Conservation (phyloP, 352 stramenopile species). For the Pythium pyrilobum region DNA sequence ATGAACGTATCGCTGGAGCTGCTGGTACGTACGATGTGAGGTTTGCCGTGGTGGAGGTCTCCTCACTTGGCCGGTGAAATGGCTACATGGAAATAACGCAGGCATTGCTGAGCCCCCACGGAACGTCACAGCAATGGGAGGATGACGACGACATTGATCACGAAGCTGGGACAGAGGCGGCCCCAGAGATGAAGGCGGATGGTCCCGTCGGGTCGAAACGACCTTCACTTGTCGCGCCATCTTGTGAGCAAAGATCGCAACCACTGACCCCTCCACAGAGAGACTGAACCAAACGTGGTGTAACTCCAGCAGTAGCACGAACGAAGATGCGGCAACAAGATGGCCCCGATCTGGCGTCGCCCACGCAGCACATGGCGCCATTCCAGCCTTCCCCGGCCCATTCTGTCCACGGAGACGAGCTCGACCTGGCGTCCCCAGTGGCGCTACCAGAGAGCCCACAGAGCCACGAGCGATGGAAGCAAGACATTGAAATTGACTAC, state of each 20-base stretch:
- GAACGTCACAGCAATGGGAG: conserved; percentile 46
- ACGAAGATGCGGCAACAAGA: not conserved
- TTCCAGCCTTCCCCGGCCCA: conserved; percentile 35
- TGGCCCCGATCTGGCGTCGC: conserved; percentile 30
- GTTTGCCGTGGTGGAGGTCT: not conserved
- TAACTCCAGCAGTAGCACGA: too few relatives aligned
- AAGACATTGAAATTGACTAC: conserved; percentile 17
- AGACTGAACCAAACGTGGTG: too few relatives aligned
- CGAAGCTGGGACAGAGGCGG: conserved; percentile 5
- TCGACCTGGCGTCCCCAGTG: conserved; percentile 62
- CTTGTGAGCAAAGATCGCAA: too few relatives aligned
- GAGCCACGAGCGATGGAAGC: conserved; percentile 18
- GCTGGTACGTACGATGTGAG: conserved; percentile 25
- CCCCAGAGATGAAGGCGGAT: conserved; percentile 4
- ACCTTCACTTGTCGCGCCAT: too few relatives aligned
- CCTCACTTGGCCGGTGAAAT: not conserved
- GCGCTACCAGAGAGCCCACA: conserved; percentile 41
- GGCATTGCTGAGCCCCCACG: conserved; percentile 71
- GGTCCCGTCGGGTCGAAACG: too few relatives aligned
- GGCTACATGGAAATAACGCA: conserved; percentile 15
- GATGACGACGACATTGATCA: conserved; percentile 9
- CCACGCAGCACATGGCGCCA: conserved; percentile 28
- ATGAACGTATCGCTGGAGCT: conserved; percentile 48
- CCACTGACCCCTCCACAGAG: too few relatives aligned
- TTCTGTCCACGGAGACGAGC: conserved; percentile 37